A percentile compares a stretch with the other conserved stretches of the same genome.
Conservation (phyloP, 768 basidiomycete species). For the Galerina sulciceps region DNA sequence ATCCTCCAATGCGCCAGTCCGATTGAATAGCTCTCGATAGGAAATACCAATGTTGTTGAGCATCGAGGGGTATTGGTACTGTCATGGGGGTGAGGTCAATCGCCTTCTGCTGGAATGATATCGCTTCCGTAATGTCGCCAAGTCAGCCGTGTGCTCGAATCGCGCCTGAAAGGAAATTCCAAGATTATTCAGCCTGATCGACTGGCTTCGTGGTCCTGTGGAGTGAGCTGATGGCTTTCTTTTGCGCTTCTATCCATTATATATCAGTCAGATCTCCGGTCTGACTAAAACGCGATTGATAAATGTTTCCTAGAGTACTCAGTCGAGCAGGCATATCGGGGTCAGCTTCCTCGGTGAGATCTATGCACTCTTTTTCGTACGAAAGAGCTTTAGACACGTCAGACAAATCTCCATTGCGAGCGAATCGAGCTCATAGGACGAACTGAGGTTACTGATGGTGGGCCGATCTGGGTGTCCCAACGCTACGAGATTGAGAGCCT, state of each 20-base stretch:
- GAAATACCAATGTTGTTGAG: constrained; percentile 10
- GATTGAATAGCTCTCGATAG: background rate
- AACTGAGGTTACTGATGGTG: constrained; percentile 5
- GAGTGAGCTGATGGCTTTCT: constrained; percentile 22
- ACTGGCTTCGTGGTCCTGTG: constrained; percentile 16
- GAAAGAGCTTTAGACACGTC: constrained; percentile 25
- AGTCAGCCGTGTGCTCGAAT: constrained; percentile 23
- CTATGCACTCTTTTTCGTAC: background rate
- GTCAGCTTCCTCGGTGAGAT: constrained; percentile 15
- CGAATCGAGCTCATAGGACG: constrained; percentile 17
- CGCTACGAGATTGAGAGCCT: background rate
- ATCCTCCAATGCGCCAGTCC: constrained; percentile 17
- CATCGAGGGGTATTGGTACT: constrained; percentile 4
- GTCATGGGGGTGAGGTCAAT: constrained; percentile 12
- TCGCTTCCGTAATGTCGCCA: constrained; percentile 20
- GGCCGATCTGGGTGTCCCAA: background rate
- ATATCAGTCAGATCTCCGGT: constrained; percentile 26
- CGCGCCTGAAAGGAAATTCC: constrained; percentile 21
- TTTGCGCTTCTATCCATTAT: constrained; percentile 21
- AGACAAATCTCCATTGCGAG: constrained; percentile 17
- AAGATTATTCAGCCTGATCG: constrained; percentile 19
- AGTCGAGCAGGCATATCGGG: constrained; percentile 15
- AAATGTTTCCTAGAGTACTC: constrained; percentile 13
- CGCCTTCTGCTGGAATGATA: constrained; percentile 8
- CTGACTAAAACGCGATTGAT: constrained; percentile 26